Evolutionary conservation across 2,329 filamentous ascomycete genomes (phyloP).

Genomic region (Penicillium sp.): DNA sequence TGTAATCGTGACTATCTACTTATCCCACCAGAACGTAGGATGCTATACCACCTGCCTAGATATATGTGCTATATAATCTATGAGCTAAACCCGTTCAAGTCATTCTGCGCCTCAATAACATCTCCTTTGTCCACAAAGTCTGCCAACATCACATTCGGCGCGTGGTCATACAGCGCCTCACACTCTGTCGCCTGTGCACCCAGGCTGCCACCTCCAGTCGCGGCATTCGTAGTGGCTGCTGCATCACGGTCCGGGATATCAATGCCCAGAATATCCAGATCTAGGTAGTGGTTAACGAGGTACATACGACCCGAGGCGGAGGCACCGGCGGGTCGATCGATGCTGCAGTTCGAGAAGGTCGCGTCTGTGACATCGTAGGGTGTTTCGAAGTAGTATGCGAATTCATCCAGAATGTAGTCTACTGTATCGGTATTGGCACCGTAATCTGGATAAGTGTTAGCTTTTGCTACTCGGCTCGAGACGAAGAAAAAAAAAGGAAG

Average conservation of each 20-base stretch:
- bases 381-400: slow-evolving; percentile 50
- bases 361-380: slow-evolving; percentile 44
- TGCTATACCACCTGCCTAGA: slow-evolving; percentile 29
- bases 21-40: background rate
- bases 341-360: slow-evolving; percentile 44
- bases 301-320: slow-evolving; percentile 45
- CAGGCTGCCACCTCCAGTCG: slow-evolving; percentile 44
- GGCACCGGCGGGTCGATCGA: slow-evolving; percentile 45
- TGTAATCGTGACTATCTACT: slow-evolving; percentile 23
- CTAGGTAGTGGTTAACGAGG: slow-evolving; percentile 52
- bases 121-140: slow-evolving; percentile 50
- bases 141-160: slow-evolving; percentile 46
- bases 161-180: slow-evolving; percentile 36
- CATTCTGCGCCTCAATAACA: slow-evolving; percentile 42
- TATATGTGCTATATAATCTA: background rate
- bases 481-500: background rate
- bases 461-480: background rate
- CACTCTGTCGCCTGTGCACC: slow-evolving; percentile 44
- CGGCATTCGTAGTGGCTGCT: slow-evolving; percentile 46
- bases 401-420: slow-evolving; percentile 47
- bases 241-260: slow-evolving; percentile 44
- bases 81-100: slow-evolving; percentile 38
- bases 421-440: slow-evolving; percentile 39
- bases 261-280: slow-evolving; percentile 44
- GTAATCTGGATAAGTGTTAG: slow-evolving; percentile 34